Base-by-base conservation (phyloP, 2,329 filamentous ascomycete genomes). In the Fusarium falciforme region DNA sequence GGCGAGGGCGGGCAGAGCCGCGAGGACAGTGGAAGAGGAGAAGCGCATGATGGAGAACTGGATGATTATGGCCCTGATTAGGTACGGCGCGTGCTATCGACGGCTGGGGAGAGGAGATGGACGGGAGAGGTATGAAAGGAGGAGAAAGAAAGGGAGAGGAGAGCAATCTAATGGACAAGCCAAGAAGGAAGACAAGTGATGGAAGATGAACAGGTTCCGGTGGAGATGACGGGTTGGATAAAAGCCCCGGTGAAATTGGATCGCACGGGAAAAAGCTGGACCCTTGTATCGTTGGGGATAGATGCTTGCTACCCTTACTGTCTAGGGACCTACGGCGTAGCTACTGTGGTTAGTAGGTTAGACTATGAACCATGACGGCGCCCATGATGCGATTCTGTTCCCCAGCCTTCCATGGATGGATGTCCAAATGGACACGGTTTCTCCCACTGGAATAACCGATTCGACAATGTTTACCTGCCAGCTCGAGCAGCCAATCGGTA, bases 1-100 rank as follows among this genome's bases (percentile, higher is more conserved):
- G 36, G 84, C 84, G 74, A 92, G 84, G 17, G 89, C 82, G 75
- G 90, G 89, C 80, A 92, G 84, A 57, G 87, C 87, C 78, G 90
- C 83, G 61, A 88, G 78, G 64, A 87, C 75, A 73, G 86, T 80
- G 66, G 86, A 82, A 62, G 86, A 79, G 66, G 89, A 87, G 83
- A 92, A 87, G 80, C 89, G 90, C 90, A 92, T 92, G 71, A 76
- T 86, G 80, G 62, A 65, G 67, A 54, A 38, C 38, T 35, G 44
- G 55, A 63, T 35, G 49, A 33, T 47, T 35, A 44, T 63, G 67
- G 52, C 14, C 35, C 54, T 61, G 61, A 31, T 42, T 63, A 38
- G 54, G 55, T 57, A 61, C 5, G 54, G 61, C 63, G 60, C 60
- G 67, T 59, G 57, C 27, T 65, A 40, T 61, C 40, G 47, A 58